Evolutionary conservation across 257 asterid genomes (phyloP).

Genomic region (Lycium barbarum): DNA sequence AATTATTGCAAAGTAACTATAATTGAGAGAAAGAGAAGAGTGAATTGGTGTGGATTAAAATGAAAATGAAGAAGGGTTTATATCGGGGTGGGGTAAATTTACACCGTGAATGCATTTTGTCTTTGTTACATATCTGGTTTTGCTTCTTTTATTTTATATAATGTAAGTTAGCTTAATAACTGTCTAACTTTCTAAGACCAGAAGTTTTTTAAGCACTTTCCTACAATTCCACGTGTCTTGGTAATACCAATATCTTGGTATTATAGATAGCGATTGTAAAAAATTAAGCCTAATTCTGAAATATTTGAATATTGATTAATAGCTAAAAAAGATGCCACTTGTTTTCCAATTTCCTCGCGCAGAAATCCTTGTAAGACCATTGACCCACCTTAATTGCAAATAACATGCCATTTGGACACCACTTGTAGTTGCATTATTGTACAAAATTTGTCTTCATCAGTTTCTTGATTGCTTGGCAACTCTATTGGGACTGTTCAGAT

Average conservation of each 20-base stretch:
- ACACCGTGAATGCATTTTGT: too few relatives aligned
- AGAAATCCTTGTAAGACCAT: neutral
- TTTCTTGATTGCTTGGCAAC: conserved; percentile 2
- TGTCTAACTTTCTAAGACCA: neutral
- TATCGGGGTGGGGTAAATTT: too few relatives aligned
- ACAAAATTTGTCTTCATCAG: neutral
- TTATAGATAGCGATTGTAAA: neutral
- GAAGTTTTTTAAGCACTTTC: neutral
- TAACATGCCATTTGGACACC: conserved; percentile 23
- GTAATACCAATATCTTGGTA: neutral
- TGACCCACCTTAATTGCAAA: neutral
- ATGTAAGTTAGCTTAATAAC: neutral
- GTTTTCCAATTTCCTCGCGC: conserved; percentile 10
- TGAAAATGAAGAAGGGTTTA: too few relatives aligned
- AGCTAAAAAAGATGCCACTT: conserved; percentile 1
- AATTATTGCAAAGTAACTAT: too few relatives aligned
- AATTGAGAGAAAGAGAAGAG: too few relatives aligned
- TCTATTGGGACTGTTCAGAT: conserved; percentile 22
- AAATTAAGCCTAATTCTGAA: neutral
- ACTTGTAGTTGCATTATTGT: conserved; percentile 8
- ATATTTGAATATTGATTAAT: neutral
- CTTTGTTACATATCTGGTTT: neutral
- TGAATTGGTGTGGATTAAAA: too few relatives aligned
- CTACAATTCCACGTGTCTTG: conserved; percentile 10
- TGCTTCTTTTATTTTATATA: neutral